These are phyloP conservation scores for Ceratobasidium sp. DNA, from an alignment of 1,284 basidiomycete species.

Conservation along the genomic window DNA sequence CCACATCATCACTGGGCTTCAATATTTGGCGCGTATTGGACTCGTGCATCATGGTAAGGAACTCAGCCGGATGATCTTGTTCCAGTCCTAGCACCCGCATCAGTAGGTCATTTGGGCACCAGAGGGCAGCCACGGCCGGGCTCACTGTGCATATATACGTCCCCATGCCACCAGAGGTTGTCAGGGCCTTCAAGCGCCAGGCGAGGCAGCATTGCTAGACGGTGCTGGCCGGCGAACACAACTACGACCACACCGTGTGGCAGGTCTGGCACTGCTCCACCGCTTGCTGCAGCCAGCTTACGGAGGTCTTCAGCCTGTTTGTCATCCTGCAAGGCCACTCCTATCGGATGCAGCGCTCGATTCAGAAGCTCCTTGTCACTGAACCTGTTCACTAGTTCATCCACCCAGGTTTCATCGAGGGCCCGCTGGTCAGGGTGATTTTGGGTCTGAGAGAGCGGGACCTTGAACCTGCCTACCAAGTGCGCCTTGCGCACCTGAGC, in stretches of 20 bases:
- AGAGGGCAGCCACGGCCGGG: background rate
- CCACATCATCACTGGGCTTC: background rate
- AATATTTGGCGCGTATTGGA: constrained; percentile 6
- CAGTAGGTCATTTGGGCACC: background rate
- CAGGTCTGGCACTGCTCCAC: background rate
- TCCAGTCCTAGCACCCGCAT: background rate
- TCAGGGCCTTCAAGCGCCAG: background rate
- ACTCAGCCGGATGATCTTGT: constrained; percentile 11
- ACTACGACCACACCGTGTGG: background rate
- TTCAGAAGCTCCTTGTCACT: background rate
- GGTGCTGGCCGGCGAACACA: constrained; percentile 22
- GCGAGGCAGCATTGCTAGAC: background rate
- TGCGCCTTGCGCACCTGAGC: background rate
- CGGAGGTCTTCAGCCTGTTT: background rate
- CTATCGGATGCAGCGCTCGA: background rate
- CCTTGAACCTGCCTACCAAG: constrained; percentile 11
- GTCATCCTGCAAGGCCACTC: background rate
- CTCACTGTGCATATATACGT: constrained; percentile 1
- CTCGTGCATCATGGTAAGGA: constrained; percentile 29
- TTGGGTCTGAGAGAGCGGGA: background rate
- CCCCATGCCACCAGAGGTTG: constrained; percentile 11
- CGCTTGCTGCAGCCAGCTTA: background rate
- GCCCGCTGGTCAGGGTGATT: constrained; percentile 15
- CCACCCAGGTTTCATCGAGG: constrained; percentile 24
- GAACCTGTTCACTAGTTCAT: background rate